A percentile compares a stretch with the other conserved stretches of the same genome.
phyloP scores from a whole-genome alignment of 1,139 yeast genomes.

The Fermentozyma sake region DNA sequence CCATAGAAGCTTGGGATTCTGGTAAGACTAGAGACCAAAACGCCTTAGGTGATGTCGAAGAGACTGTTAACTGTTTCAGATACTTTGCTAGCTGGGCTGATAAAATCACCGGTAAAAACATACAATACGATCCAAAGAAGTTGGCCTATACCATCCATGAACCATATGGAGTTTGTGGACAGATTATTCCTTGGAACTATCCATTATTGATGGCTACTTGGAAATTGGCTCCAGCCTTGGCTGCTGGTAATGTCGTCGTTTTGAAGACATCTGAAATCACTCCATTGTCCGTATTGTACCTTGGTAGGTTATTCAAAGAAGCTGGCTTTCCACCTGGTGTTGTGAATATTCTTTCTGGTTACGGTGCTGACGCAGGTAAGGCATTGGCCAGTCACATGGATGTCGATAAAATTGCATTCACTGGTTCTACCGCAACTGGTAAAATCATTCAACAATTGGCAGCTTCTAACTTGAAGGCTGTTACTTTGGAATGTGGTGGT shows the following conservation, averaged over 20 bases:
- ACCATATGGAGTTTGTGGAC: constrained; percentile 80
- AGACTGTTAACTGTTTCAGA: constrained; percentile 53
- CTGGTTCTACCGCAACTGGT: constrained; percentile 63
- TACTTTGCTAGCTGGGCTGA: constrained; percentile 87
- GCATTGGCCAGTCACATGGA: constrained; percentile 54
- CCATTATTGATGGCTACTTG: constrained; percentile 57
- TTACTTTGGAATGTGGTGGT: constrained; percentile 92
- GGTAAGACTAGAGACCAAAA: constrained; percentile 63
- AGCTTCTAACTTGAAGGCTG: constrained; percentile 59
- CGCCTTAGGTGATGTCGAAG: constrained; percentile 54
- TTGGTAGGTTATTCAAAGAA: constrained; percentile 50
- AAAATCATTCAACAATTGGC: constrained; percentile 57
- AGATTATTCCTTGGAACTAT: constrained; percentile 68
- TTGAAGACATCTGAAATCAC: constrained; percentile 67
- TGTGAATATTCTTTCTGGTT: constrained; percentile 56
- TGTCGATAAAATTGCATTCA: constrained; percentile 65
- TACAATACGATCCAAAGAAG: constrained; percentile 62
- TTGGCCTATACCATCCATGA: constrained; percentile 77
- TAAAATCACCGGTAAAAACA: constrained; percentile 65
- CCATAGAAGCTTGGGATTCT: constrained; percentile 77
- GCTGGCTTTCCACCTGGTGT: constrained; percentile 77
- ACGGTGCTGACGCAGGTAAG: constrained; percentile 52
- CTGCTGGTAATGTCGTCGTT: constrained; percentile 64
- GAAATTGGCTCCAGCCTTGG: constrained; percentile 61
- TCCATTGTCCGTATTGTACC: constrained; percentile 55